These are phyloP conservation scores for Fennellomyces sp. DNA, from an alignment of 371 early-diverging fungal species.

Conservation along the genomic window DNA sequence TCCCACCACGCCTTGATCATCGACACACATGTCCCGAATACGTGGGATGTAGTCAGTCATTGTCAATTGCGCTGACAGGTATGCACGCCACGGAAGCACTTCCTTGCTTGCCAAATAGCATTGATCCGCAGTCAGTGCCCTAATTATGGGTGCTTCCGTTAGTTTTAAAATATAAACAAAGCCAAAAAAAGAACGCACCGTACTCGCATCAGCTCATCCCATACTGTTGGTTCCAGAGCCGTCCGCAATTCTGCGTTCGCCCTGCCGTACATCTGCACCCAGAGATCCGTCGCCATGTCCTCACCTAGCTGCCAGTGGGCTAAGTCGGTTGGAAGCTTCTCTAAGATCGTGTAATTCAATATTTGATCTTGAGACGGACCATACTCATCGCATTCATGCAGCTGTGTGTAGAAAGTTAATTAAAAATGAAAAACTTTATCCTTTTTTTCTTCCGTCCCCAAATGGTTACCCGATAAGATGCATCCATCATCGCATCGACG, in stretches of 20 bases:
- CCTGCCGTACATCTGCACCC: background rate
- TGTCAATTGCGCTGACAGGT: background rate
- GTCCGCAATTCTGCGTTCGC: background rate
- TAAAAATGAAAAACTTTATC: slow-evolving; percentile 4
- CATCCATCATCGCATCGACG: background rate
- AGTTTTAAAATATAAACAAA: background rate
- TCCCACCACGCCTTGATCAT: slow-evolving; percentile 20
- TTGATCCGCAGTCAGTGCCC: background rate
- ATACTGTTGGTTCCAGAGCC: background rate
- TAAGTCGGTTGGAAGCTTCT: slow-evolving; percentile 17
- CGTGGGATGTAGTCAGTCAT: slow-evolving; percentile 13
- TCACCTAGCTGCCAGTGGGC: slow-evolving; percentile 22
- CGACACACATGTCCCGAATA: slow-evolving; percentile 9
- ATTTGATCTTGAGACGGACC: slow-evolving; percentile 1
- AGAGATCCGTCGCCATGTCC: slow-evolving; percentile 10
- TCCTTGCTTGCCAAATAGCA: background rate
- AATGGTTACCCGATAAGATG: background rate
- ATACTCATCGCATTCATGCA: slow-evolving; percentile 29
- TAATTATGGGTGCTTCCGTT: too few relatives aligned
- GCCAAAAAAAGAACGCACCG: background rate
- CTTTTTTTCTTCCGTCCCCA: background rate
- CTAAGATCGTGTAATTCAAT: slow-evolving; percentile 5
- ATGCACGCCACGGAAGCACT: slow-evolving; percentile 3
- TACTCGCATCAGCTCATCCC: background rate
- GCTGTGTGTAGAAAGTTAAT: slow-evolving; percentile 6